These are phyloP conservation scores for Metroxylon sagu DNA, from an alignment of 176 grass and related monocot genomes.

Conservation along the genomic window DNA sequence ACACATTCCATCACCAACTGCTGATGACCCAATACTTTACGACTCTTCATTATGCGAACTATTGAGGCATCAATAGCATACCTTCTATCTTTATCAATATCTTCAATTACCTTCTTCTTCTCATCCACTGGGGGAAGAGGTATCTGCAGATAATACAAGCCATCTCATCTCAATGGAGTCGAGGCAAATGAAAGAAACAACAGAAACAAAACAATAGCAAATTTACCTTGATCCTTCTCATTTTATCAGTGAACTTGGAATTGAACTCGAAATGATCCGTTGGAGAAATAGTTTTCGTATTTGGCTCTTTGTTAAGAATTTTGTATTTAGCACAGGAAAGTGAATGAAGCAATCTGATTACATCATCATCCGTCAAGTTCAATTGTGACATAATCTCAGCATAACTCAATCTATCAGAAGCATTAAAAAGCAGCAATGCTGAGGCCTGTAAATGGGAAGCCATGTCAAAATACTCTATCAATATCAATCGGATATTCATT, in stretches of 20 bases:
- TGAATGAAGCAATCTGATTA: constrained; percentile 34
- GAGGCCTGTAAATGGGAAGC: constrained; percentile 7
- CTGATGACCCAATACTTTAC: constrained; percentile 55
- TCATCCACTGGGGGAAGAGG: constrained; percentile 2
- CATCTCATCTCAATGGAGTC: not conserved
- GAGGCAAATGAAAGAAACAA: too few relatives aligned
- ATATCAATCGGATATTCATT: too few relatives aligned
- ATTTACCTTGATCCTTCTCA: constrained; percentile 92
- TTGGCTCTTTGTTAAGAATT: constrained; percentile 85
- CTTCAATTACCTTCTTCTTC: constrained; percentile 13
- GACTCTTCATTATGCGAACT: constrained; percentile 64
- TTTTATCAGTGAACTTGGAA: constrained; percentile 86
- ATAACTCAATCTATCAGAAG: constrained; percentile 22
- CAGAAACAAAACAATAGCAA: constrained; percentile 1
- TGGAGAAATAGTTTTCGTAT: constrained; percentile 67
- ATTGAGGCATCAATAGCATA: constrained; percentile 60
- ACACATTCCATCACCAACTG: constrained; percentile 60
- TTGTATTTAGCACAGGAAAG: constrained; percentile 96
- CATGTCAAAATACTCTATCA: too few relatives aligned
- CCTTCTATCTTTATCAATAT: constrained; percentile 58
- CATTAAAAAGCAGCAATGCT: constrained; percentile 19
- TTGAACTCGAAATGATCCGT: constrained; percentile 84
- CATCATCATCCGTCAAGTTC: constrained; percentile 21
- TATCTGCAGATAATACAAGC: not conserved
- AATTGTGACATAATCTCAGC: constrained; percentile 19